A percentile compares a stretch with the other conserved stretches of the same genome.
Evolutionary conservation across 78 protist species (phyloP).

Genomic region (Dictyostelium discoideum): DNA sequence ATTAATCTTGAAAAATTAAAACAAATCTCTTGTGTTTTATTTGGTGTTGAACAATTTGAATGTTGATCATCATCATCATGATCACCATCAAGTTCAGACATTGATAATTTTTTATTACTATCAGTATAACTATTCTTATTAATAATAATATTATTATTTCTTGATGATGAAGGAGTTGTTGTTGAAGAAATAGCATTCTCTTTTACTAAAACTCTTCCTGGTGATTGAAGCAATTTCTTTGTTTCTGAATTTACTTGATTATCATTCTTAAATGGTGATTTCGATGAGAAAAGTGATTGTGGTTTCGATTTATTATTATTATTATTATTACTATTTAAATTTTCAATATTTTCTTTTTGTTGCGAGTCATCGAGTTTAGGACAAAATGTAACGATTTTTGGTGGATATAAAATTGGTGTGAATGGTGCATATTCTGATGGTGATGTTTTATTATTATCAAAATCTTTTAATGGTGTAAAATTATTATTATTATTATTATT

Average conservation of each 20-base stretch:
- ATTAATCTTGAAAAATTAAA: background rate
- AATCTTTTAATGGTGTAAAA: background rate
- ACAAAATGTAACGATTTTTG: background rate
- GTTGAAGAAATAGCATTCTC: background rate
- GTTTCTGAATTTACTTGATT: background rate
- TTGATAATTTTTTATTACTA: slow-evolving; percentile 4
- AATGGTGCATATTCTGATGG: background rate
- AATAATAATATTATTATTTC: background rate
- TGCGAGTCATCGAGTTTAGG: background rate
- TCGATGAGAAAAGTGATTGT: background rate
- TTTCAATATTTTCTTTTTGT: background rate
- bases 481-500: background rate
- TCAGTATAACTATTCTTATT: background rate
- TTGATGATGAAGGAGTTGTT: background rate
- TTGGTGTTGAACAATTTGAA: background rate
- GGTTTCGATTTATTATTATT: background rate
- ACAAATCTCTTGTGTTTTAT: slow-evolving; percentile 10
- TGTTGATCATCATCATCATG: too few relatives aligned
- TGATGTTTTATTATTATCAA: background rate
- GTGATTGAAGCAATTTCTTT: background rate
- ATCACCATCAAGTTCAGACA: background rate
- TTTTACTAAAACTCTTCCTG: background rate
- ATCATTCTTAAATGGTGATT: background rate
- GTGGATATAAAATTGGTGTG: background rate
- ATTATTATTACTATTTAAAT: background rate